Percentiles rank a stretch among this genome's conserved stretches.
Conservation (phyloP, 1,284 basidiomycete species). For the Fomitopsis betulina region DNA sequence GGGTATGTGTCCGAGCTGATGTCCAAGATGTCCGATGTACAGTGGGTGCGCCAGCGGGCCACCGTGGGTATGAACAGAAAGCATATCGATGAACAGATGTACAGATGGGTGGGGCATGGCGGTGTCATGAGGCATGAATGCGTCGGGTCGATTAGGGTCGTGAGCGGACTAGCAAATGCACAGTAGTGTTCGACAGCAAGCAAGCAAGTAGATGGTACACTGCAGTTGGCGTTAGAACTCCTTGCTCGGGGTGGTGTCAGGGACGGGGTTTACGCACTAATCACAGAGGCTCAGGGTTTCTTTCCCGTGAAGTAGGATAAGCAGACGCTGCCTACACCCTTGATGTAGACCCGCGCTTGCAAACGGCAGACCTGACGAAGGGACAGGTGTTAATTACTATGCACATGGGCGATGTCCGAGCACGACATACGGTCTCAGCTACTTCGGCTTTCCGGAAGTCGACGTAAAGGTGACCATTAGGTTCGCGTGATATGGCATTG, state of each 20-base stretch:
- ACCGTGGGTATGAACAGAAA: neutral
- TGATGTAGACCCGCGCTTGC: conserved; percentile 65
- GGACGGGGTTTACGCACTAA: conserved; percentile 2
- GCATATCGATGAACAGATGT: conserved; percentile 1
- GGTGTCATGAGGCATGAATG: neutral
- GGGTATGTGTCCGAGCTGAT: conserved; percentile 2
- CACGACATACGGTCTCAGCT: conserved; percentile 57
- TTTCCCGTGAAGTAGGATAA: conserved; percentile 71
- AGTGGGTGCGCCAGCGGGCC: neutral
- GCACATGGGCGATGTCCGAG: neutral
- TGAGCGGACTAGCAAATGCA: conserved; percentile 1
- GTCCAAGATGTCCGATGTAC: neutral
- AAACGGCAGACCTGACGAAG: conserved; percentile 61
- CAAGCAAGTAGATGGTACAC: neutral
- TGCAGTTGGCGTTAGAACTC: neutral
- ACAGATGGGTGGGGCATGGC: neutral
- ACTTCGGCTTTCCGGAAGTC: conserved; percentile 69
- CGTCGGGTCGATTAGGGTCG: neutral
- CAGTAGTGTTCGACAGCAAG: neutral
- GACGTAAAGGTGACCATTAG: conserved; percentile 69
- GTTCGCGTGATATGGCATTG: conserved; percentile 61
- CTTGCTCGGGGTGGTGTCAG: neutral
- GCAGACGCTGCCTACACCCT: conserved; percentile 69
- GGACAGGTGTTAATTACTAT: neutral
- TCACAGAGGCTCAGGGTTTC: conserved; percentile 37